phyloP scores from a whole-genome alignment of 176 grass and related monocot genomes.

The Aegilops sharonensis region DNA sequence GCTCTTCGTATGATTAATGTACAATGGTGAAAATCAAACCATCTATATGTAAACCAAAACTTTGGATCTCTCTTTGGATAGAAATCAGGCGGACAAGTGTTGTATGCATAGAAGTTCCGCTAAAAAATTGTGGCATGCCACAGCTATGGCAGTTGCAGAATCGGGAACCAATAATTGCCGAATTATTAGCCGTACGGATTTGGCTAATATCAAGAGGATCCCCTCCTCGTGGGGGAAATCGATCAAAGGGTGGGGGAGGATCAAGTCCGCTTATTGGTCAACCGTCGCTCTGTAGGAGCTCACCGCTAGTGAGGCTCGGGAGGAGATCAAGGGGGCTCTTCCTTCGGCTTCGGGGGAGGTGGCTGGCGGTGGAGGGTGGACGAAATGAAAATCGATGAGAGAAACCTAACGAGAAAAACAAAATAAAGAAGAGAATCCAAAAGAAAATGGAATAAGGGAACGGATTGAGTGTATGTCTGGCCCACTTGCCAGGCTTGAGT shows the following conservation, averaged over 20 bases:
- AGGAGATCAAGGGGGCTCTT: slow-evolving; percentile 21
- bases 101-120: no score
- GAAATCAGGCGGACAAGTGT: no score
- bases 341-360: background rate
- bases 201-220: background rate
- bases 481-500: background rate
- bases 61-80: no score
- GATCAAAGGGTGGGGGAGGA: background rate
- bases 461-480: background rate
- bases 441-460: background rate
- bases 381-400: slow-evolving; percentile 22
- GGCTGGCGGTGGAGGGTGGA: background rate
- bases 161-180: slow-evolving; percentile 3
- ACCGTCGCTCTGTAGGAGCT: background rate
- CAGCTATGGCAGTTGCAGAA: background rate
- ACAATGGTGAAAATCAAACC: no score
- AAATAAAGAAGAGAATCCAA: background rate
- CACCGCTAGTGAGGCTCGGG: background rate
- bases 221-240: background rate
- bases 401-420: background rate
- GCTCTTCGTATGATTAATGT: no score
- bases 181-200: slow-evolving; percentile 11
- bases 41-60: no score
- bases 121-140: no score
- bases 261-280: background rate